These are phyloP conservation scores for Knoxdaviesia proteae DNA, from an alignment of 2,329 filamentous ascomycete genomes.

Conservation along the genomic window DNA sequence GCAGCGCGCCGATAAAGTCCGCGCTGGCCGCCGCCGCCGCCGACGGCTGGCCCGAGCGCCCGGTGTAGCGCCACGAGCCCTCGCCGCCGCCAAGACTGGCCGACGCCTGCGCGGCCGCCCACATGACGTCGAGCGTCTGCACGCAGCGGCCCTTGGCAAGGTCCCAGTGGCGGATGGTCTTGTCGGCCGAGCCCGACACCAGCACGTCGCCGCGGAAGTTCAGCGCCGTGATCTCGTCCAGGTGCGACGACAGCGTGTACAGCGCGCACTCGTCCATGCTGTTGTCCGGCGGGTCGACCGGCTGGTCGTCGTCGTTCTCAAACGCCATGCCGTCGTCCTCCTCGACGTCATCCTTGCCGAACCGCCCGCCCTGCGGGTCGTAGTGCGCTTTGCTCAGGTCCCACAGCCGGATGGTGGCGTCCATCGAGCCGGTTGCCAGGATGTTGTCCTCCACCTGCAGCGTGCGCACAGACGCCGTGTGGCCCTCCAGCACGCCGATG, in stretches of 20 bases:
- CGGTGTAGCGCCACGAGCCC: conserved; percentile 51
- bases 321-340: conserved; percentile 52
- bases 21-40: conserved; percentile 28
- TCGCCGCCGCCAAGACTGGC: conserved; percentile 42
- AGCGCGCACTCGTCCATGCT: conserved; percentile 79
- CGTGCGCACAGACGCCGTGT: conserved; percentile 80
- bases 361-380: conserved; percentile 43
- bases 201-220: conserved; percentile 78
- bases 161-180: conserved; percentile 95
- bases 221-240: conserved; percentile 84
- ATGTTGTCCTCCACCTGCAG: conserved; percentile 92
- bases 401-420: conserved; percentile 88
- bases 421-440: conserved; percentile 81
- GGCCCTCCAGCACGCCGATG: conserved; percentile 78
- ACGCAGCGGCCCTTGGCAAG: conserved; percentile 92
- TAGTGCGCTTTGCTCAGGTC: conserved; percentile 80
- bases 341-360: conserved; percentile 35
- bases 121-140: conserved; percentile 92
- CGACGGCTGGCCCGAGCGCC: conserved; percentile 32
- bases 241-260: conserved; percentile 74
- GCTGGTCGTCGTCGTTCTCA: conserved; percentile 46
- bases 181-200: conserved; percentile 90
- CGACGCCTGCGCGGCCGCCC: conserved; percentile 83
- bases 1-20: conserved; percentile 84
- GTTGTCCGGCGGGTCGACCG: conserved; percentile 49